Base-by-base conservation (phyloP, 805 yeast genomes). In the Starmerella apicola region DNA sequence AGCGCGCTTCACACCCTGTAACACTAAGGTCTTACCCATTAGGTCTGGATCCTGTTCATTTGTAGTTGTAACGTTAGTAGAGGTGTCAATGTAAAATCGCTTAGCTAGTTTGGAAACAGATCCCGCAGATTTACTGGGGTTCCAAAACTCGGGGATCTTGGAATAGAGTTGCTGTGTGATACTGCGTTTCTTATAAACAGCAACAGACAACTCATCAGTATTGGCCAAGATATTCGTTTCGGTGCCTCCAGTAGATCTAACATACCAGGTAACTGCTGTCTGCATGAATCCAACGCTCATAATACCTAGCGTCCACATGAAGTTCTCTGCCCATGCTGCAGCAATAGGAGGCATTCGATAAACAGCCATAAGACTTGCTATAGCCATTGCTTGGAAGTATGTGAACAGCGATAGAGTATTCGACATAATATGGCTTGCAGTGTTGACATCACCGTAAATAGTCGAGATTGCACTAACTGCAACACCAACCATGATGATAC, bases 341-440 rank as follows among this genome's bases (percentile, higher is more conserved):
- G 96, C 97, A 51, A 91, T 86, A 2, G 98, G 98, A 2, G 98
- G 98, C 17, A 84, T 81, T 45, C 74, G 67, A 17, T 83, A 72
- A 23, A 88, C 96, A 41, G 93, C 95, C 85, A 85, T 79, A 95
- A 91, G 86, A 15, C 94, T 73, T 16, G 88, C 79, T 44, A 88
- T 76, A 17, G 96, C 95, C 51, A 91, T 68, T 42, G 81, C 75
- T 66, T 91, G 99, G 72, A 88, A 91, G 62, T 91, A 91, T 39
- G 85, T 76, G 62, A 91, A 91, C 45, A 91, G 66, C 1, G 96
- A 82, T 56, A 88, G 78, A 15, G 95, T 79, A 64, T 91, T 91
- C 16, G 95, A 81, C n/a, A 96, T 95, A 55, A 91, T 85, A 58
- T 91, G 97, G 3, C 95, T 86, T 2, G 98, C 94, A 1, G 96